Conservation (phyloP, 2,329 filamentous ascomycete species). For the Diaporthe sp. region DNA sequence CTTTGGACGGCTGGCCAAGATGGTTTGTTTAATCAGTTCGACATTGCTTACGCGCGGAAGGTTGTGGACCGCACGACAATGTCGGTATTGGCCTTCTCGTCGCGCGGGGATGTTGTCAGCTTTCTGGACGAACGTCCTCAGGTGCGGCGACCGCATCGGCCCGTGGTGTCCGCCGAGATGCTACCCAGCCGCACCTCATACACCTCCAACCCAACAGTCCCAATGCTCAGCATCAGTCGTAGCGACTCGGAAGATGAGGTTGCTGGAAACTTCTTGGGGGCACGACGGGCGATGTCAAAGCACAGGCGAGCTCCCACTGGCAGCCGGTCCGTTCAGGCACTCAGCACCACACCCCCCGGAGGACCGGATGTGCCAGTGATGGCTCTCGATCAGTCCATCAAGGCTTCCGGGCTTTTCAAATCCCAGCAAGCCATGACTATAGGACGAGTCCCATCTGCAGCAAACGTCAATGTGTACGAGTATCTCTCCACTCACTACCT, state of each 20-base stretch:
- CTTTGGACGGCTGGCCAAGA: slow-evolving; percentile 74
- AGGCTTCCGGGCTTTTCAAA: slow-evolving; percentile 66
- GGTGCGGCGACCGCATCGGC: slow-evolving; percentile 50
- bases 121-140: slow-evolving; percentile 69
- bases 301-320: slow-evolving; percentile 56
- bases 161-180: slow-evolving; percentile 44
- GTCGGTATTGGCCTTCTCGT: slow-evolving; percentile 70
- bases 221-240: slow-evolving; percentile 65
- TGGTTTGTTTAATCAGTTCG: slow-evolving; percentile 71
- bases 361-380: slow-evolving; percentile 56
- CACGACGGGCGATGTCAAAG: slow-evolving; percentile 52
- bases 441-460: slow-evolving; percentile 62
- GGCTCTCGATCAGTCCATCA: slow-evolving; percentile 67
- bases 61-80: slow-evolving; percentile 71
- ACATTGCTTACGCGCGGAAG: slow-evolving; percentile 72
- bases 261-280: slow-evolving; percentile 67
- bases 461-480: slow-evolving; percentile 62
- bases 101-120: slow-evolving; percentile 69
- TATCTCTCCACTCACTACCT: slow-evolving; percentile 68
- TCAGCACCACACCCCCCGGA: slow-evolving; percentile 68
- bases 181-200: slow-evolving; percentile 49
- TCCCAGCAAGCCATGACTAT: slow-evolving; percentile 73
- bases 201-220: slow-evolving; percentile 59
- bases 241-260: slow-evolving; percentile 76
- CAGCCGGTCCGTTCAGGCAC: slow-evolving; percentile 52